Percentiles rank a stretch among this genome's conserved stretches.
phyloP scores from a whole-genome alignment of 2,329 filamentous ascomycete species.

The Fusarium beomiforme region DNA sequence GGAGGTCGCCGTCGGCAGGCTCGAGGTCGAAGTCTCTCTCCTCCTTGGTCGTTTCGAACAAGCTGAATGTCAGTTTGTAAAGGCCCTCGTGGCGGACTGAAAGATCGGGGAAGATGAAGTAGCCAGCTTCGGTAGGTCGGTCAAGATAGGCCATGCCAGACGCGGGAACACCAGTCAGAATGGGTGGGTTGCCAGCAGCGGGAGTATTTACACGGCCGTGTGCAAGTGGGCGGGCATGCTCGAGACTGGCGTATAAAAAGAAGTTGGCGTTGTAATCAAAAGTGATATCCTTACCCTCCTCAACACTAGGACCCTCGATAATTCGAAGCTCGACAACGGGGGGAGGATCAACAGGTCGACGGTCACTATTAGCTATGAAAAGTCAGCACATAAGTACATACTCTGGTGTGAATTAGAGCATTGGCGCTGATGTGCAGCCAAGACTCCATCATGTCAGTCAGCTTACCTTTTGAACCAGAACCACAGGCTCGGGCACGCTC shows the following conservation, averaged over 20 bases:
- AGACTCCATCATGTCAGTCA: not conserved
- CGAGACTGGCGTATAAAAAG: conserved; percentile 93
- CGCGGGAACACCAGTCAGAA: conserved; percentile 92
- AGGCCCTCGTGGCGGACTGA: conserved; percentile 95
- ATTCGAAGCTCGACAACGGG: conserved; percentile 93
- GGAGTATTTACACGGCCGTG: conserved; percentile 77
- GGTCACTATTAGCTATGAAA: conserved; percentile 64
- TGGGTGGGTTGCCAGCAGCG: conserved; percentile 77
- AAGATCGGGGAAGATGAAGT: conserved; percentile 97
- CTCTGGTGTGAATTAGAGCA: not conserved
- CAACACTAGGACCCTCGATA: conserved; percentile 74
- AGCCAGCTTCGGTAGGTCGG: conserved; percentile 80
- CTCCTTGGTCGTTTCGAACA: conserved; percentile 95
- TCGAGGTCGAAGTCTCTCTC: conserved; percentile 77
- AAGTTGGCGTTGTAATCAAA: conserved; percentile 97
- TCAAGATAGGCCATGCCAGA: conserved; percentile 97
- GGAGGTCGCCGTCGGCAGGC: conserved; percentile 57
- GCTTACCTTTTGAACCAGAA: conserved; percentile 91
- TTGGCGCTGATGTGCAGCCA: not conserved
- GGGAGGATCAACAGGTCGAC: conserved; percentile 91
- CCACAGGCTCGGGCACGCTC: conserved; percentile 95
- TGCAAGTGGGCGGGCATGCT: conserved; percentile 84
- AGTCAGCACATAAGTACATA: conserved; percentile 26
- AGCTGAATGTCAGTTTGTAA: conserved; percentile 89
- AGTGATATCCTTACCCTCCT: conserved; percentile 76